Evolutionary conservation across 768 basidiomycete genomes (phyloP), one percentile per base, ranked within the genome.

Genomic region (Hericium coralloides): DNA sequence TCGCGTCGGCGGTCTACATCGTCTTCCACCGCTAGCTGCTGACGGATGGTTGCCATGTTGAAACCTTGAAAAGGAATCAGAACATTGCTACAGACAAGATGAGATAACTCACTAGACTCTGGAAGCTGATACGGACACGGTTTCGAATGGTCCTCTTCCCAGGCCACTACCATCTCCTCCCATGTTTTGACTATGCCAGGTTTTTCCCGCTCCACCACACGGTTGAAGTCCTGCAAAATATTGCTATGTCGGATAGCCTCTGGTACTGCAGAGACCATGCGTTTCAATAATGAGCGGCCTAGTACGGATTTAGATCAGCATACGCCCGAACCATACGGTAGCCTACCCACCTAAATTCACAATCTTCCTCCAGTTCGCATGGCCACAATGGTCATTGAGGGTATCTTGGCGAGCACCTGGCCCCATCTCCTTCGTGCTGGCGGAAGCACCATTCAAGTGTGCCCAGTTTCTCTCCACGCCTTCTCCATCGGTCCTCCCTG

Each of bases 101-200:
- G 20, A 36, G 10, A 38, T 22, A 7, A 39, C 51, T n/a, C 31
- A 57, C 58, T 14, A 15, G 22, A 18, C 36, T 48, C 18, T 45
- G 47, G 36, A n/a, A 37, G 12, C 10, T 31, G 8, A 37, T 58
- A 59, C 10, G 57, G 58, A 37, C 49, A 23, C 22, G 53, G 56
- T 6, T 55, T 43, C 18, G 14, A 12, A 26, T 48, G 51, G 39
- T 57, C 52, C 15, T 38, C 38, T 20, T 58, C 57, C 57, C 57
- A 58, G 12, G 36, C 57, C 18, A 20, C 23, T 12, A 58, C 25
- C 57, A 41, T 31, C 25, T 18, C 17, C 45, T 58, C 54, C 57
- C 57, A 58, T 22, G 37, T 38, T 18, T 9, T 12, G 12, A 49
- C 20, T 12, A 12, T 12, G 18, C 41, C 57, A 12, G 51, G 51